Conservation (phyloP, 495 filamentous ascomycete genomes). For the Bombardia bombarda region DNA sequence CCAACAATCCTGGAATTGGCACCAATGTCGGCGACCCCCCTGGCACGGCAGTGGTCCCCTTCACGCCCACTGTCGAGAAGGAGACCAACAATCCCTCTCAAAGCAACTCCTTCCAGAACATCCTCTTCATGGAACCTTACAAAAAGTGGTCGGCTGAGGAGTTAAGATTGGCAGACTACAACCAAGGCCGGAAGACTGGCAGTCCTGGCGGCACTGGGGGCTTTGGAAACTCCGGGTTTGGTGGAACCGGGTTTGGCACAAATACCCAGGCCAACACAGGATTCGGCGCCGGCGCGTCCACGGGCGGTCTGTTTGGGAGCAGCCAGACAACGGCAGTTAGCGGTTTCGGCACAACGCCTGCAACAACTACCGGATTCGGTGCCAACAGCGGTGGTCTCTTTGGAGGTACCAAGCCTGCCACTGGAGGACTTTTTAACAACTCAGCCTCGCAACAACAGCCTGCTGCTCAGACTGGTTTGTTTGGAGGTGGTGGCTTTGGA, state of each 20-base stretch:
- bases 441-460: slow-evolving; percentile 4
- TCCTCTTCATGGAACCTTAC: slow-evolving; percentile 78
- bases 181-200: slow-evolving; percentile 73
- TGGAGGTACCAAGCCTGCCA: slow-evolving; percentile 28
- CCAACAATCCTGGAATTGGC: slow-evolving; percentile 31
- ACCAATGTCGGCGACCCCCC: slow-evolving; percentile 42
- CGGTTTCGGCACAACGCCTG: slow-evolving; percentile 20
- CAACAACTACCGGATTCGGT: background rate
- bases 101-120: slow-evolving; percentile 76
- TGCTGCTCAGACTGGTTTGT: slow-evolving; percentile 2
- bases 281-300: slow-evolving; percentile 31
- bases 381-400: slow-evolving; percentile 34
- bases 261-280: slow-evolving; percentile 26
- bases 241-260: slow-evolving; percentile 43
- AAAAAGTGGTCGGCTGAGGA: slow-evolving; percentile 87
- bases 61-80: slow-evolving; percentile 73
- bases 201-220: slow-evolving; percentile 73
- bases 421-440: slow-evolving; percentile 3
- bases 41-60: slow-evolving; percentile 68
- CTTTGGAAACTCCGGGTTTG: slow-evolving; percentile 66
- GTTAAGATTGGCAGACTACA: slow-evolving; percentile 81
- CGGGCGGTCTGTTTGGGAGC: slow-evolving; percentile 40
- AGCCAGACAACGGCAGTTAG: slow-evolving; percentile 14
- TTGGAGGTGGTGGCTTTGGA: slow-evolving; percentile 24
- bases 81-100: slow-evolving; percentile 48